phyloP scores from a whole-genome alignment of 2,329 filamentous ascomycete genomes.

The Zarea fungicola region DNA sequence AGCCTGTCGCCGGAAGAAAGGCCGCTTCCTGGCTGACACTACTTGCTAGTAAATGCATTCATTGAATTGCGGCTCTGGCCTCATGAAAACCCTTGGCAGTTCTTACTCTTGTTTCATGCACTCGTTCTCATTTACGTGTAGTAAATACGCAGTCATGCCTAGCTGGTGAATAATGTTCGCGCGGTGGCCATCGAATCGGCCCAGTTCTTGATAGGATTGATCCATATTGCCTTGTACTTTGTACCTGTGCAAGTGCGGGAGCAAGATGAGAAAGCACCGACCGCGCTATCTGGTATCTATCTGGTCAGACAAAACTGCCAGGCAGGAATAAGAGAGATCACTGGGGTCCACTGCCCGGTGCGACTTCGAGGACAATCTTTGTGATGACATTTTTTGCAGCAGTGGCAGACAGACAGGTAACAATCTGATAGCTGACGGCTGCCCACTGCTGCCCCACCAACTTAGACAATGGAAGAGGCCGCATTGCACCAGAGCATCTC shows the following conservation, averaged over 20 bases:
- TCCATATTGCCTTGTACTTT: neutral
- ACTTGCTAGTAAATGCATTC: too few species aligned
- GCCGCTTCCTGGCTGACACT: too few species aligned
- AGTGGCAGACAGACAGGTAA: neutral
- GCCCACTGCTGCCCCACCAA: neutral
- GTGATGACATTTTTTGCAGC: neutral
- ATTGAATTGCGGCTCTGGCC: too few species aligned
- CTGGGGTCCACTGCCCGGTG: slow-evolving; percentile 1
- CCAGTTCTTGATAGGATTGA: slow-evolving; percentile 5
- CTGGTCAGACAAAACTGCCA: slow-evolving; percentile 5
- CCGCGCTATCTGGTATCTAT: slow-evolving; percentile 7
- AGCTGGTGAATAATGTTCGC: too few species aligned
- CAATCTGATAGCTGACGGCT: neutral
- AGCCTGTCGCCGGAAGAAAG: slow-evolving; percentile 1
- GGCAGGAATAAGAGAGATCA: slow-evolving; percentile 1
- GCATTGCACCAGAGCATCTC: slow-evolving; percentile 7
- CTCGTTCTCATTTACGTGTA: too few species aligned
- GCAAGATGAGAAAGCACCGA: neutral
- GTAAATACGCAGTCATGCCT: too few species aligned
- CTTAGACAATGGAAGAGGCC: neutral
- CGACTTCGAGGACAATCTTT: neutral
- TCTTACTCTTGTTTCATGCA: too few species aligned
- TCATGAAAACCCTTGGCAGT: too few species aligned
- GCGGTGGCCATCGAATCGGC: slow-evolving; percentile 6
- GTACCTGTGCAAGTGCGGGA: too few species aligned